Conservation (phyloP, 1,139 yeast species). For the Kazachstania sp. region DNA sequence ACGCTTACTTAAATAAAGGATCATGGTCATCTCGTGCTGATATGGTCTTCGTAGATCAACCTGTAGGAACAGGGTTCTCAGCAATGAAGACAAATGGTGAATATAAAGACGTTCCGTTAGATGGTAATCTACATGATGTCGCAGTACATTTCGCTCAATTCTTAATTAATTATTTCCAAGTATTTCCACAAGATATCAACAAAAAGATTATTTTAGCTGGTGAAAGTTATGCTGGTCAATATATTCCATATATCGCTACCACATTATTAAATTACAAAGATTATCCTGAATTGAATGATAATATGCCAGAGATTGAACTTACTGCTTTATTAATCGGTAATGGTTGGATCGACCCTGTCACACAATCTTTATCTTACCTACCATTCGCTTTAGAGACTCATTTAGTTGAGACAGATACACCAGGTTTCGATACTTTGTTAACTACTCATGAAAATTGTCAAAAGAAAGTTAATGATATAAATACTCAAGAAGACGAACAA, state of each 20-base stretch:
- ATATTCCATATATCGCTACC: constrained; percentile 78
- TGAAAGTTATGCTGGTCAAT: constrained; percentile 96
- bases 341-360: constrained; percentile 92
- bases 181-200: constrained; percentile 63
- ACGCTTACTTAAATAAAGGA: constrained; percentile 51
- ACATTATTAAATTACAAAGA: constrained; percentile 36
- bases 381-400: constrained; percentile 62
- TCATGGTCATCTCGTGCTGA: constrained; percentile 82
- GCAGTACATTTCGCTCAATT: constrained; percentile 57
- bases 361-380: constrained; percentile 72
- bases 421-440: constrained; percentile 37
- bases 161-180: constrained; percentile 53
- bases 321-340: constrained; percentile 79
- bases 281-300: not conserved
- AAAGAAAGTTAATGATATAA: constrained; percentile 35
- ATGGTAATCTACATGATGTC: constrained; percentile 50
- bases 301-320: constrained; percentile 35
- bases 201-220: constrained; percentile 80
- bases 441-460: constrained; percentile 57
- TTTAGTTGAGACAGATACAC: constrained; percentile 39
- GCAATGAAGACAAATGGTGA: constrained; percentile 22
- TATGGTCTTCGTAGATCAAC: constrained; percentile 84
- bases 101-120: constrained; percentile 30
- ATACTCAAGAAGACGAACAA: constrained; percentile 14
- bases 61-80: constrained; percentile 90